Evolutionary conservation across 2,329 filamentous ascomycete genomes (phyloP), one percentile per base, ranked within the genome.

Genomic region (Aspergillus novofumigatus): DNA sequence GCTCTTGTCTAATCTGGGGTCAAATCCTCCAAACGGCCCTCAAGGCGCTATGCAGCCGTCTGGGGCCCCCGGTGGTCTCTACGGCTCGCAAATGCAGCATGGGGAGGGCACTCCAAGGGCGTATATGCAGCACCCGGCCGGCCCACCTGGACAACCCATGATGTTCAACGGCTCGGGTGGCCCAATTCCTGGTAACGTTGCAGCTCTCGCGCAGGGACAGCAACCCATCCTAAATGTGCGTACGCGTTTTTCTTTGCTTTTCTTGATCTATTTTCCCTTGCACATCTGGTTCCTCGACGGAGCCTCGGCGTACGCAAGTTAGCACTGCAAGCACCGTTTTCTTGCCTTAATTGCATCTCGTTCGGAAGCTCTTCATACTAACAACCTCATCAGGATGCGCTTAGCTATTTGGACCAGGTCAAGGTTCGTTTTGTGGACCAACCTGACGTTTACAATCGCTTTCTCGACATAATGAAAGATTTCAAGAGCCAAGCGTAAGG

Each of bases 391-490:
- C 68, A 86, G 82, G 87, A 90, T 76, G 94, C 94, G 32, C 82
- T 99, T 48, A 97, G 92, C 68, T 99, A 99, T 70, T 84, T 99
- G 25, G 94, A 99, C 70, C 94, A 97, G 75, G 94, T 99, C 62
- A 99, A 99, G 76, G 92, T 97, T 28, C 92, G 96, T 69, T 99
- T 99, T 66, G 90, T 92, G 59, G 93, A 97, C 62, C 92, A 97
- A 65, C 92, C 94, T 3, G 93, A 97, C 73, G 94, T 99, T 0
- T 99, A 99, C 69, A 97, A 97, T 69, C 83, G 90, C 41, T 97
- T 99, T 67, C 78, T 99, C 49, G 94, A 99, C 67, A 99, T 99
- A 51, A 99, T 99, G 94, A 99, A 99, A 71, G 94, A 99, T 67
- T 99, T 99, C 74, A 99, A 99, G 77, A 96, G 92, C 67, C 93